Evolutionary conservation across 176 grass and related monocot species (phyloP), one percentile per base, ranked within the genome.

Genomic region (Microstegium vimineum): DNA sequence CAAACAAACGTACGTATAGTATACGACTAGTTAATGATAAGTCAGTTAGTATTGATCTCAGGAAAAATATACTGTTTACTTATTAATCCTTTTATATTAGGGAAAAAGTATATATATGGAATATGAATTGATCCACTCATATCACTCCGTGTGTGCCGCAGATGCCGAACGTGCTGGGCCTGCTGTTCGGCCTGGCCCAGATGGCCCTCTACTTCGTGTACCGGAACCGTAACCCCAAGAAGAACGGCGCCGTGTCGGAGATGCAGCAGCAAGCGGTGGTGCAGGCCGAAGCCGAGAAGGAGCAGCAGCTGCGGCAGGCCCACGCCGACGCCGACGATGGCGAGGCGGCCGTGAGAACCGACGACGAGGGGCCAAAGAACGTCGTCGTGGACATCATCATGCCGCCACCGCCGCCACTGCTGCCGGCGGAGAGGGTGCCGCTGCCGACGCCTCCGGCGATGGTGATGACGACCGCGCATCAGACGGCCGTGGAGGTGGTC

Each of bases 191-290:
- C 5, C 51, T 90, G 56, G 86, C 86, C 8, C 94, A 97, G 42
- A 97, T 97, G 77, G 45, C 73, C 65, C 56, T 97, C 38, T 92
- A 94, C 79, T 80, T 97, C n/a, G 52, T 92, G 27, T 97, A 94
- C 81, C 86, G 74, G 73, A n/a, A n/a, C n/a, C n/a, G n/a, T n/a
- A 62, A 88, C 75, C 79, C 89, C 36, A 89, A 83, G 63, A 90
- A 92, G 68, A 89, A 80, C 56, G 86, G 62, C 59, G 78, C 83
- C 70, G 83, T 87, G 60, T 89, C 94, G 61, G 79, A 89, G 87
- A 37, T 85, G 31, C 68, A 75, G 61, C 66, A n/a, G 52, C 56
- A 59, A 10, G 22, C 20, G n/a, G 56, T 2, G 51, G 51, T 59
- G 56, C 56, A 36, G 36, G 63, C 51, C 34, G 45, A n/a, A n/a